Evolutionary conservation across 345 rosid genomes (phyloP), one percentile per base, ranked within the genome.

Genomic region (Durio zibethinus): DNA sequence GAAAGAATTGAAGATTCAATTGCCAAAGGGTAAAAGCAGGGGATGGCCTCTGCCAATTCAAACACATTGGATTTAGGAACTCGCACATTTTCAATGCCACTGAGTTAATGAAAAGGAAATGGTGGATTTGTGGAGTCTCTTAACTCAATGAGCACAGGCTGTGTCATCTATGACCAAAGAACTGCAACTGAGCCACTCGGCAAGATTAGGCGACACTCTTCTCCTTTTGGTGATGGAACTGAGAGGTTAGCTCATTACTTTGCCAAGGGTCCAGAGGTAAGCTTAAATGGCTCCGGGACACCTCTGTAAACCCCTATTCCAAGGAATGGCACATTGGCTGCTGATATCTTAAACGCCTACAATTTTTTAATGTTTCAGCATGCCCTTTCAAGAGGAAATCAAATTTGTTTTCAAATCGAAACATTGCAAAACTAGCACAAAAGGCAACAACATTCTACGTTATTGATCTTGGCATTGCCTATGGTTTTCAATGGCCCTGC

Each of bases 401-500:
- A 1, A 82, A 78, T 78, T 15, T 45, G 63, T 82, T 82, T 61
- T 87, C 89, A 0, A 88, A 78, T 65, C 76, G 80, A 20, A 84
- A 82, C 31, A 89, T 91, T 70, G 74, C 50, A 59, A 89, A 80
- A 35, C 56, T 77, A 56, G 82, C 85, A 16, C 76, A 75, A 75
- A 79, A 87, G 21, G 90, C 87, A 47, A 79, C 83, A 1, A 85
- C 79, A 14, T 77, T 91, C 1, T 92, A 91, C 78, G 84, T 91
- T 11, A 88, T 89, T 29, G 92, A 88, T 80, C 84, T 91, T n/a
- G 95, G 93, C 14, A 85, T 89, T 62, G 79, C 83, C 52, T 91
- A 91, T 78, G 95, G 95, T 20, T 91, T 91, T 65, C 95, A 91
- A 47, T 91, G 95, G 95, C 93, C 91, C 47, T 87, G 93, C 83